phyloP scores from a whole-genome alignment of 2,329 filamentous ascomycete species.

The Furcasterigmium furcatum region DNA sequence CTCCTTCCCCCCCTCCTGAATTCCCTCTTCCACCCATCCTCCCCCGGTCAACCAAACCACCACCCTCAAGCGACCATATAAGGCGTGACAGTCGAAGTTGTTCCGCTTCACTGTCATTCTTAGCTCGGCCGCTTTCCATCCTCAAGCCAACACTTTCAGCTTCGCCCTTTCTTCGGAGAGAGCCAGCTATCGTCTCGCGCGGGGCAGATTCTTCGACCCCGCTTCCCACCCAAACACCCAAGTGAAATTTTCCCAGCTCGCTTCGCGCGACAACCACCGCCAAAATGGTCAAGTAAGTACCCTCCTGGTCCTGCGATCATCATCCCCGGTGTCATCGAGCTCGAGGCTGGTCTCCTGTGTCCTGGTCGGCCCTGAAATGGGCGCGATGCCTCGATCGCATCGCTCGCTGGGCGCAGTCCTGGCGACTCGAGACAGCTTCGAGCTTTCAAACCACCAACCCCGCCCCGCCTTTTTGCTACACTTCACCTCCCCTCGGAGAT shows the following conservation, averaged over 20 bases:
- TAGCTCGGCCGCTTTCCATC: constrained; percentile 24
- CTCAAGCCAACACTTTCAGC: constrained; percentile 10
- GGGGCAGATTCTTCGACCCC: constrained; percentile 34
- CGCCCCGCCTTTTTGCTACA: neutral
- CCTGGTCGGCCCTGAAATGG: neutral
- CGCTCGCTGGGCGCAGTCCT: neutral
- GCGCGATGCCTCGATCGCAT: neutral
- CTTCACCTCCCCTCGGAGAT: too few species aligned
- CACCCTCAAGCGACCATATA: constrained; percentile 29
- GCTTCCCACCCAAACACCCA: constrained; percentile 31
- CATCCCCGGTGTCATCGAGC: too few species aligned
- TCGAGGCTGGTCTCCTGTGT: constrained; percentile 5
- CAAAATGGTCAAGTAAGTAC: constrained; percentile 99
- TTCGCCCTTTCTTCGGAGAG: constrained; percentile 12
- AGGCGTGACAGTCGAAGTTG: constrained; percentile 33
- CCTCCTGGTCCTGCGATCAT: constrained; percentile 2
- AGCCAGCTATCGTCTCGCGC: constrained; percentile 13
- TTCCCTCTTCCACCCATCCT: constrained; percentile 8
- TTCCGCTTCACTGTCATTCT: constrained; percentile 29
- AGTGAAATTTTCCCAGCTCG: constrained; percentile 23
- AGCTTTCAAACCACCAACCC: constrained; percentile 2
- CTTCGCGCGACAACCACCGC: constrained; percentile 61
- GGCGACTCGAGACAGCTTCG: constrained; percentile 23
- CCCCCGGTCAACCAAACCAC: neutral
- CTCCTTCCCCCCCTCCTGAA: constrained; percentile 8